Conservation (phyloP, 345 rosid species). For the Eucalyptus leucophloia region DNA sequence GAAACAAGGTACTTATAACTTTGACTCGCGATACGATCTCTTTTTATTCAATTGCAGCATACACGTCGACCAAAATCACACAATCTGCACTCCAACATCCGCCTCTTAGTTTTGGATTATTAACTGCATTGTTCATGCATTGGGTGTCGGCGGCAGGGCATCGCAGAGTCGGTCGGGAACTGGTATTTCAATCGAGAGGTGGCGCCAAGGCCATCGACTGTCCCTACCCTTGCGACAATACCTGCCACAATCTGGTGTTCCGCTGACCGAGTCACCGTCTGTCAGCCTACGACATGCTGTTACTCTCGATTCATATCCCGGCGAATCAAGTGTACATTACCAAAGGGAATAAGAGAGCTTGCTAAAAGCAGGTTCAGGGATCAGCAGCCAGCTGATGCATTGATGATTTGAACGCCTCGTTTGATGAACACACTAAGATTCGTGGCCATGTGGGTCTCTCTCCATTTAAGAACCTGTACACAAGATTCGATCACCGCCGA, state of each 20-base stretch:
- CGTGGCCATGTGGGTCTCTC: not conserved
- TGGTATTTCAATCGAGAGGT: conserved; percentile 33
- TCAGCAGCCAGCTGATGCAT: not conserved
- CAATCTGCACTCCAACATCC: not conserved
- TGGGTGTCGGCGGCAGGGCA: conserved; percentile 12
- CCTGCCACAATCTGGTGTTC: conserved; percentile 44
- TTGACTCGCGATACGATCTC: not conserved
- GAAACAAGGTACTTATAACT: conserved; percentile 20
- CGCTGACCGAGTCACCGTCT: not conserved
- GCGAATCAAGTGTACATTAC: not conserved
- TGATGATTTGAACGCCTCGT: not conserved
- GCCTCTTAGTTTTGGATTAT: not conserved
- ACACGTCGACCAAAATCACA: not conserved
- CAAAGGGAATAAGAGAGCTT: not conserved
- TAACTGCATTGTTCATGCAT: not conserved
- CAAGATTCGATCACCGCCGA: not conserved
- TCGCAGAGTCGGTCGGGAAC: conserved; percentile 38
- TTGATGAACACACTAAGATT: not conserved
- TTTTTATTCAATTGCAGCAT: not conserved
- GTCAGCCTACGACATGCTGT: not conserved
- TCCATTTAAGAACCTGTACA: not conserved
- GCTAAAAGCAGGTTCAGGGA: not conserved
- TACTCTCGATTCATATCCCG: not conserved
- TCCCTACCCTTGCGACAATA: conserved; percentile 39
- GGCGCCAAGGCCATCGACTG: conserved; percentile 23